phyloP scores from a whole-genome alignment of 148 eudicot species.

The Limonium bicolor region DNA sequence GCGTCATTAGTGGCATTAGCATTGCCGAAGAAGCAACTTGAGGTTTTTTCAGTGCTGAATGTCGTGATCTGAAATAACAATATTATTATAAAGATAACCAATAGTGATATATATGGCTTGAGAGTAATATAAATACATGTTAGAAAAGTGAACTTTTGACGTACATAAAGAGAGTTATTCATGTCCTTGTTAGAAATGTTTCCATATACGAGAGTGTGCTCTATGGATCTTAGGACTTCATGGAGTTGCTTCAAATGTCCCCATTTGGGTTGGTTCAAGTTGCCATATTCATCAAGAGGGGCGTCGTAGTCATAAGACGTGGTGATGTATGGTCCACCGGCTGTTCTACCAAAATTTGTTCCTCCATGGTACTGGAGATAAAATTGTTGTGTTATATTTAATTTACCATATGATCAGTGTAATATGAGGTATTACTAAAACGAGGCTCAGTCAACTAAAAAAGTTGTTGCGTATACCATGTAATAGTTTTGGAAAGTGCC shows the following conservation, averaged over 20 bases:
- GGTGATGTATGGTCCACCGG: slow-evolving; percentile 38
- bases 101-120: too few species aligned
- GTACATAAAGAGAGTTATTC: background rate
- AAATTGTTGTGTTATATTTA: too few species aligned
- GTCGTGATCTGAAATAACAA: slow-evolving; percentile 8
- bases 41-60: background rate
- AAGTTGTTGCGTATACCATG: slow-evolving; percentile 13
- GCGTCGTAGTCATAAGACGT: slow-evolving; percentile 42
- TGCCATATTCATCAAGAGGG: slow-evolving; percentile 22
- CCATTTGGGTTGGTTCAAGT: slow-evolving; percentile 24
- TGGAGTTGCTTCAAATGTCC: slow-evolving; percentile 28
- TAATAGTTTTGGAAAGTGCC: slow-evolving; percentile 25
- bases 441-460: background rate
- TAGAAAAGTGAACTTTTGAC: too few species aligned
- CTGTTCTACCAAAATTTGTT: slow-evolving; percentile 30
- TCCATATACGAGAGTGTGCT: slow-evolving; percentile 13
- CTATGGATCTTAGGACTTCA: slow-evolving; percentile 9
- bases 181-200: background rate
- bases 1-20: slow-evolving; percentile 12
- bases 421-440: background rate
- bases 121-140: too few species aligned
- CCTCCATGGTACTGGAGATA: slow-evolving; percentile 39
- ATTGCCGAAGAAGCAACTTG: slow-evolving; percentile 11
- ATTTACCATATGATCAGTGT: background rate
- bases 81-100: background rate